phyloP scores from a whole-genome alignment of 768 basidiomycete genomes.

The Naganishia kalamii region DNA sequence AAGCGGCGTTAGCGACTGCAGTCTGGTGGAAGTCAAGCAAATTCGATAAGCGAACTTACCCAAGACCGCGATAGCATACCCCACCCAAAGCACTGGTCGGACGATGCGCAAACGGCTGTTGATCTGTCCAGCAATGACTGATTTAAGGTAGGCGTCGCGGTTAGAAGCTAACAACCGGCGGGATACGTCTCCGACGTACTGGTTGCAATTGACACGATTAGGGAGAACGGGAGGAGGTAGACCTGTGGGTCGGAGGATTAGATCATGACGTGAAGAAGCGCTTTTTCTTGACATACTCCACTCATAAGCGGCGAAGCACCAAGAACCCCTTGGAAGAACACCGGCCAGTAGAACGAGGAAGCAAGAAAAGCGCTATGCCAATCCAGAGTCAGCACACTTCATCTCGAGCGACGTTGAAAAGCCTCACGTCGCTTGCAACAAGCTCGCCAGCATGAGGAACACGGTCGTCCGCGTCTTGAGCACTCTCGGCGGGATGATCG shows the following conservation, averaged over 20 bases:
- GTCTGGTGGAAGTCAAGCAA: constrained; percentile 20
- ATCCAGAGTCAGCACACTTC: background rate
- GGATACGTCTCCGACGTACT: constrained; percentile 15
- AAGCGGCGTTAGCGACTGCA: background rate
- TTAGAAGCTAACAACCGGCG: too few relatives aligned
- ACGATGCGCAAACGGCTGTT: constrained; percentile 31
- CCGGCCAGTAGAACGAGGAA: constrained; percentile 6
- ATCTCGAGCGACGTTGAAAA: too few relatives aligned
- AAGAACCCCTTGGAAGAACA: constrained; percentile 39
- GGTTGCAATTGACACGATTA: constrained; percentile 18
- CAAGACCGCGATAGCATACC: constrained; percentile 30
- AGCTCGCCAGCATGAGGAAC: constrained; percentile 36
- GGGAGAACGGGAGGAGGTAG: constrained; percentile 36
- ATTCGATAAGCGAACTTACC: constrained; percentile 27
- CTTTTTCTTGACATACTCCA: background rate
- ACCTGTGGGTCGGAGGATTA: constrained; percentile 29
- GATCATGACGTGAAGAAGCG: constrained; percentile 6
- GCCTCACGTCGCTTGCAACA: constrained; percentile 29
- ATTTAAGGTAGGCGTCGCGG: background rate
- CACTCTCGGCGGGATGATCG: constrained; percentile 47
- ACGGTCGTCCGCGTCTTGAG: constrained; percentile 43
- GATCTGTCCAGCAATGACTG: constrained; percentile 34
- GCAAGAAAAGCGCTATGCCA: constrained; percentile 28
- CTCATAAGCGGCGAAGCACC: constrained; percentile 11
- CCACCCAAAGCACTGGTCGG: constrained; percentile 39